Evolutionary conservation across 2,329 filamentous ascomycete genomes (phyloP).

Genomic region (Neofusicoccum ribis): DNA sequence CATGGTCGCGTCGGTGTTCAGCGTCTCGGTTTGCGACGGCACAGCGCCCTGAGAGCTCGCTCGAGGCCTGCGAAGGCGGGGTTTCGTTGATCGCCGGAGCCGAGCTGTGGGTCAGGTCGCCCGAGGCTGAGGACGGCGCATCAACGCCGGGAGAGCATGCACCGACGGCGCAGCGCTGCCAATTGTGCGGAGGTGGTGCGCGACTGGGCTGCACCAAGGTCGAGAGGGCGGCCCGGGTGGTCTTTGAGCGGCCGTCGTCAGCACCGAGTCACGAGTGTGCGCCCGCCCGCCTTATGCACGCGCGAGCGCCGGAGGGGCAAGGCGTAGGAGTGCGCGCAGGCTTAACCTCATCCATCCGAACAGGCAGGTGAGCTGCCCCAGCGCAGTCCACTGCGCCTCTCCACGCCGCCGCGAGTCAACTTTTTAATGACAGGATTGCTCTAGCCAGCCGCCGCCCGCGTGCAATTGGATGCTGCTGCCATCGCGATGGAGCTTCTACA

Average conservation of each 20-base stretch:
- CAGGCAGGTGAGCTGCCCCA: conserved; percentile 1
- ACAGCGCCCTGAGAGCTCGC: not conserved
- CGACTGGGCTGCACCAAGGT: not conserved
- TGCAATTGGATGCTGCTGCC: not conserved
- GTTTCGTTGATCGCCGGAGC: conserved; percentile 5
- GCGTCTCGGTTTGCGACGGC: conserved; percentile 17
- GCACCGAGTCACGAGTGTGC: conserved; percentile 8
- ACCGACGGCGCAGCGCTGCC: not conserved
- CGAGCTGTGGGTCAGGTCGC: conserved; percentile 1
- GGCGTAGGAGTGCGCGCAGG: conserved; percentile 1
- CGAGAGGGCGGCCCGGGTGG: not conserved
- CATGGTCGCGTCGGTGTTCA: conserved; percentile 17
- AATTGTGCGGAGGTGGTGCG: not conserved
- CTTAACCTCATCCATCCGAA: conserved; percentile 2
- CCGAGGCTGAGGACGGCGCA: not conserved
- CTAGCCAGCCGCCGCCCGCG: not conserved
- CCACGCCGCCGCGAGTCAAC: not conserved
- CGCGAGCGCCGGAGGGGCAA: not conserved
- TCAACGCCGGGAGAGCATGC: not conserved
- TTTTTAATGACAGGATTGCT: conserved; percentile 2
- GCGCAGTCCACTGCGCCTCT: not conserved
- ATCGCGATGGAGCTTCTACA: not conserved
- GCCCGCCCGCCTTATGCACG: conserved; percentile 10
- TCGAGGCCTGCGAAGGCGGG: conserved; percentile 14
- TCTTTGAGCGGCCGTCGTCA: conserved; percentile 3